Evolutionary conservation across 177 flowering plant genomes (phyloP).

Genomic region (Vitis hybrid): DNA sequence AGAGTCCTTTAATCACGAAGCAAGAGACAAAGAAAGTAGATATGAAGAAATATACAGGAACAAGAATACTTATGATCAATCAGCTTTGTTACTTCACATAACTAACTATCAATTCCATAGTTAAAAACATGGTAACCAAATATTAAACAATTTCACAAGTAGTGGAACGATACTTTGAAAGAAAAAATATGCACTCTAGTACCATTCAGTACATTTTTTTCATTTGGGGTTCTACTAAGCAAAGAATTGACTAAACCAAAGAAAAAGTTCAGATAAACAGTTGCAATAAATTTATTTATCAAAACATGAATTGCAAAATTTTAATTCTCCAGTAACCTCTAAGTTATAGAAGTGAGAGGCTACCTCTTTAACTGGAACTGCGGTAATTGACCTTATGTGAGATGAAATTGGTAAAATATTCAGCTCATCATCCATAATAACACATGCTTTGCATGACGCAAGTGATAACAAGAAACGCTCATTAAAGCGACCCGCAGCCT

Average conservation of each 20-base stretch:
- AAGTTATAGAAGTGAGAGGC: slow-evolving; percentile 6
- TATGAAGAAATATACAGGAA: not conserved
- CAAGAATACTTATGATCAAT: not conserved
- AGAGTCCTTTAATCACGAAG: slow-evolving; percentile 53
- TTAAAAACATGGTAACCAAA: too few species aligned
- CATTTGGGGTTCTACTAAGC: too few species aligned
- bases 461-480: slow-evolving; percentile 91
- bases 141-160: too few species aligned
- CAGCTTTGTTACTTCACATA: not conserved
- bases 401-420: slow-evolving; percentile 88
- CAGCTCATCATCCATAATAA: slow-evolving; percentile 90
- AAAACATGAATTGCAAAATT: not conserved
- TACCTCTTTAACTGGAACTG: slow-evolving; percentile 67
- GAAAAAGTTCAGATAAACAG: too few species aligned
- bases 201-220: too few species aligned
- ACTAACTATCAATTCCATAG: too few species aligned
- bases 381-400: slow-evolving; percentile 71
- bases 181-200: too few species aligned
- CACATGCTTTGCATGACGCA: slow-evolving; percentile 86
- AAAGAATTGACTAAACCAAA: too few species aligned
- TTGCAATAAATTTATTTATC: too few species aligned
- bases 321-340: not conserved
- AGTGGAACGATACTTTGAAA: too few species aligned
- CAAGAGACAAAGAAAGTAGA: slow-evolving; percentile 6
- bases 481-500: slow-evolving; percentile 84